A percentile compares a stretch with the other conserved stretches of the same genome.
phyloP scores from a whole-genome alignment of 345 rosid genomes.

The Draba incana region DNA sequence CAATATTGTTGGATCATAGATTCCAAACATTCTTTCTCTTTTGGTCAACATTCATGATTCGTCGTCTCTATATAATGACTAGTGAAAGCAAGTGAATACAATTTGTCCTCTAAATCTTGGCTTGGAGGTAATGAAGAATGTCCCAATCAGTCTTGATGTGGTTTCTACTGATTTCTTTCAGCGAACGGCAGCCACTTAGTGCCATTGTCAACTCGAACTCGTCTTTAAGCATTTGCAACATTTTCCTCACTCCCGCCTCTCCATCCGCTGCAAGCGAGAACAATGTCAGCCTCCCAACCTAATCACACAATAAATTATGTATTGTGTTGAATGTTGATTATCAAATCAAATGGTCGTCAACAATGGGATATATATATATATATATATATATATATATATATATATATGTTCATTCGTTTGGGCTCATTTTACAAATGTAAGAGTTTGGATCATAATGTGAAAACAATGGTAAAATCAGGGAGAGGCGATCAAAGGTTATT shows the following conservation, averaged over 20 bases:
- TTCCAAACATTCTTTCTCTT: too few relatives aligned
- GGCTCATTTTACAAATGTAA: too few relatives aligned
- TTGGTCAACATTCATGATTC: too few relatives aligned
- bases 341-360: too few relatives aligned
- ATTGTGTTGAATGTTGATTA: too few relatives aligned
- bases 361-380: too few relatives aligned
- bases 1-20: too few relatives aligned
- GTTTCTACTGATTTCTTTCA: constrained; percentile 76
- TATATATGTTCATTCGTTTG: too few relatives aligned
- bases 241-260: constrained; percentile 72
- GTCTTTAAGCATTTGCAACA: constrained; percentile 72
- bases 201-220: constrained; percentile 96
- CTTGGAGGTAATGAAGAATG: constrained; percentile 43
- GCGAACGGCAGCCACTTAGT: constrained; percentile 78
- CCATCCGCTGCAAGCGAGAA: constrained; percentile 86
- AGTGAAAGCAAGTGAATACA: background rate
- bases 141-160: constrained; percentile 78
- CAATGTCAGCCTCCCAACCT: constrained; percentile 90
- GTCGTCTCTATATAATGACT: background rate
- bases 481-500: too few relatives aligned
- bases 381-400: too few relatives aligned
- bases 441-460: too few relatives aligned
- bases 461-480: too few relatives aligned
- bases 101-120: constrained; percentile 45
- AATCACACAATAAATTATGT: background rate